These are phyloP conservation scores for Linderina pennispora DNA, from an alignment of 192 early-diverging fungal species.

Conservation along the genomic window DNA sequence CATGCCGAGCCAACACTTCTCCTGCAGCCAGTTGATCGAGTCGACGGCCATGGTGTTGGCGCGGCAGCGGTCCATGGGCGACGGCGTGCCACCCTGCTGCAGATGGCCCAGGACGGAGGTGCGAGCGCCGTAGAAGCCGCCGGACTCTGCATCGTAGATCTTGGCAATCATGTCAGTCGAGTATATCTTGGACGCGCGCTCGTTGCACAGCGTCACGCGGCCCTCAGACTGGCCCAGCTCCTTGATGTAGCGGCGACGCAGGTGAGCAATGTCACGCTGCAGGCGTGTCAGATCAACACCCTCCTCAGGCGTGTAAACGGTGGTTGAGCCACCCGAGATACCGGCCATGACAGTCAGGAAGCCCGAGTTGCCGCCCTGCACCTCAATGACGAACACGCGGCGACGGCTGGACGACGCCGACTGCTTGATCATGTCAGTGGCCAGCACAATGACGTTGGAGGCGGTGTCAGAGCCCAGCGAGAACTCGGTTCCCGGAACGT, in stretches of 20 bases:
- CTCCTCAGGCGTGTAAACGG: constrained; percentile 91
- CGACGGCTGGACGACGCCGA: constrained; percentile 85
- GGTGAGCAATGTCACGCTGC: constrained; percentile 79
- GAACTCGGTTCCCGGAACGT: constrained; percentile 95
- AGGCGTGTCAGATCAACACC: constrained; percentile 72
- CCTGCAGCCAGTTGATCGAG: constrained; percentile 79
- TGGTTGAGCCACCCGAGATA: constrained; percentile 78
- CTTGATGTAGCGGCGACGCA: constrained; percentile 68
- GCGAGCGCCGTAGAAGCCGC: constrained; percentile 83
- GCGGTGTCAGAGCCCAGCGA: constrained; percentile 94
- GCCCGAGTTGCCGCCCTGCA: constrained; percentile 93
- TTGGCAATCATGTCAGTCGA: constrained; percentile 80
- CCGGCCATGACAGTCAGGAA: constrained; percentile 86
- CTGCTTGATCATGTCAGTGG: constrained; percentile 89
- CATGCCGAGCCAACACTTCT: constrained; percentile 51
- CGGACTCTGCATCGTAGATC: constrained; percentile 84
- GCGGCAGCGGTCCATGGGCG: constrained; percentile 93
- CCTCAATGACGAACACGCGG: constrained; percentile 95
- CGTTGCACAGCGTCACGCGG: constrained; percentile 78
- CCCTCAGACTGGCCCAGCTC: constrained; percentile 78
- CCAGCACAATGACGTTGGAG: constrained; percentile 86
- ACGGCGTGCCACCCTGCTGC: constrained; percentile 91
- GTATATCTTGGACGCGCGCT: constrained; percentile 73
- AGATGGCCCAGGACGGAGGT: constrained; percentile 91
- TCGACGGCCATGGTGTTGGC: constrained; percentile 81